Evolutionary conservation across 192 early-diverging fungal species (phyloP), one percentile per base, ranked within the genome.

Genomic region (Diversispora eburnea): DNA sequence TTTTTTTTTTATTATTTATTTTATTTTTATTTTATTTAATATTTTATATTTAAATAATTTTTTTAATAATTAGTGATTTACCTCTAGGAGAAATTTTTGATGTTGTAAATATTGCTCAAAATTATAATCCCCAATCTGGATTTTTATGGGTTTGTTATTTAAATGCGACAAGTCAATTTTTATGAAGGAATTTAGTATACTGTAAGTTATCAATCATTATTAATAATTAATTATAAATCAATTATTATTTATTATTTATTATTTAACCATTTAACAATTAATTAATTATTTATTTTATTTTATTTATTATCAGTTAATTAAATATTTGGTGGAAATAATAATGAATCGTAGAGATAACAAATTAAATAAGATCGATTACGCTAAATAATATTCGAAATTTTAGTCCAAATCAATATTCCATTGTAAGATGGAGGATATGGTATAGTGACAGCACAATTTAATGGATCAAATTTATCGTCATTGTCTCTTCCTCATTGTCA

Each of bases 371-470:
- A n/a, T n/a, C n/a, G n/a, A n/a, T n/a, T n/a, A n/a, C n/a, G n/a
- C n/a, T n/a, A 52, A 52, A 52, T 52, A 15, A 52, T 52, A 52
- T 52, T 13, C 2, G 10, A 52, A 52, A 52, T 13, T 52, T 52
- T 52, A 52, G 49, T 52, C 60, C 19, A 62, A 62, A 43, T 43
- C 42, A 41, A 5, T 42, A 3, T 62, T 62, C 42, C 60, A 42
- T 41, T 41, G 8, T 25, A 62, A 62, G 41, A 43, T 62, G 60
- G 60, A 17, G 60, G 60, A 42, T 62, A 62, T 5, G 60, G 60
- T 3, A 62, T 62, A 2, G 41, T 62, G 13, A 62, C 60, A 17
- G 19, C 19, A 42, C 41, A 17, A 45, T 62, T 6, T 2, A 41
- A 60, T 60, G 10, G 12, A 60, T 8, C 33, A 12, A 25, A 20